Base-by-base conservation (phyloP, 352 stramenopile genomes). In the Aphanomyces invadans region DNA sequence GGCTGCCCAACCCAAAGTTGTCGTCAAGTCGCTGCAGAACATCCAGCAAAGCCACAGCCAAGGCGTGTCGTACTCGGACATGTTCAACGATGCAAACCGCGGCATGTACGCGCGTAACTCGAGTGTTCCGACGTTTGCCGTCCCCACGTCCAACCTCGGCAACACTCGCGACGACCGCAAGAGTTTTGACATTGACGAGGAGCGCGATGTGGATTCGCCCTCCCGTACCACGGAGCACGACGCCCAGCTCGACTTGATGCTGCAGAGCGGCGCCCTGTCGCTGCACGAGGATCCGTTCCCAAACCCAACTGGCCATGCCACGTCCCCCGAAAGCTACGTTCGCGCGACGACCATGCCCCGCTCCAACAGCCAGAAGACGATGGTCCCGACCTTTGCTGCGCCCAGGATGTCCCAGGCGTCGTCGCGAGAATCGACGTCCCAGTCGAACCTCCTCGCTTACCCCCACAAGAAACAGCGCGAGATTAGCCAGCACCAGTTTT, bases 401-500 rank as follows among this genome's bases (percentile, higher is more conserved):
- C 70, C 54, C 70, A 68, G 32, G 70, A 71, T 7, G 49, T 85
- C 79, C 80, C 54, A 81, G 62, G 68, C 71, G 19, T 29, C n/a
- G 29, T 71, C 72, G 17, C 81, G 84, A 49, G 90, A 91, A 72
- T 88, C 79, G 64, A 76, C 78, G 45, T 81, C 90, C 29, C 91
- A 83, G 31, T 71, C 90, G 64, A 89, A 74, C 72, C 82, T 93
- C 71, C 79, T 93, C 65, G 82, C 79, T 65, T 93, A 93, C 71
- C 83, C 83, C 52, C 88, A 90, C 70, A 80, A 80, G 44, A 89
- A 88, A 75, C 87, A 88, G 68, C 42, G 49, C 11, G 17, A 57
- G 23, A 21, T 57, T 21, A 57, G 49, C 49, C 49, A 57, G 49
- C 49, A 57, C 23, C 49, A 57, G 29, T 57, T 57, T 57, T 57